A percentile compares a stretch with the other conserved stretches of the same genome.
Conservation (phyloP, 768 basidiomycete species). For the Calocera cornea region DNA sequence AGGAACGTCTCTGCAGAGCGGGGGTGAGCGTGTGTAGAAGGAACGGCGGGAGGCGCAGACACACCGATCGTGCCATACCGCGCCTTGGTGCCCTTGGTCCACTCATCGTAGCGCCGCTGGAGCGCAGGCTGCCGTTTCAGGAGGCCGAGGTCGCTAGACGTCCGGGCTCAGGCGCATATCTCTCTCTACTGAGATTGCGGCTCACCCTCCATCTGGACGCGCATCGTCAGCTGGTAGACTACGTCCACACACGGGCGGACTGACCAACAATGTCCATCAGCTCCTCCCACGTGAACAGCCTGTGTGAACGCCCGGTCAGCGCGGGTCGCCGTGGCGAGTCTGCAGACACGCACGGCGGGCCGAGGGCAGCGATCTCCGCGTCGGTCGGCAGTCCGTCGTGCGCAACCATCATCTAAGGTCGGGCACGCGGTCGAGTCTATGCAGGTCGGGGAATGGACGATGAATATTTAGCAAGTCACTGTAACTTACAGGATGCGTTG, state of each 20-base stretch:
- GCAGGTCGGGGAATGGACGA: background rate
- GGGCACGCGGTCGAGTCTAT: background rate
- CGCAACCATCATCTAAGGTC: background rate
- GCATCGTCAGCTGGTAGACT: background rate
- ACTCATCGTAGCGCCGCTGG: slow-evolving; percentile 52
- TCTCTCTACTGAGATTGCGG: background rate
- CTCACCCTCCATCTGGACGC: background rate
- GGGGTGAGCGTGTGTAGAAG: background rate
- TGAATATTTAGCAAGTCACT: too few species aligned
- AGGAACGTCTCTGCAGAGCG: slow-evolving; percentile 54
- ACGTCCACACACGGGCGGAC: background rate
- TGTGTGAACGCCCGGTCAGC: background rate
- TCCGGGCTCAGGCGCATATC: background rate
- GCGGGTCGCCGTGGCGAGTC: background rate
- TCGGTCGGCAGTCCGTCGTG: background rate
- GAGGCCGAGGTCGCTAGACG: slow-evolving; percentile 59
- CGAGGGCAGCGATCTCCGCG: background rate
- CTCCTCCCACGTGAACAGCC: background rate
- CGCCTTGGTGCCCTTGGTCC: slow-evolving; percentile 40
- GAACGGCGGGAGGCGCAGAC: background rate
- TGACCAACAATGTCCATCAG: background rate
- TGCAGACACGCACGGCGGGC: background rate
- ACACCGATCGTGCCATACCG: slow-evolving; percentile 55
- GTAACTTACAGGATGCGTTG: too few species aligned
- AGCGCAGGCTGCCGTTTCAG: slow-evolving; percentile 59